Percentiles rank a stretch among this genome's conserved stretches.
These are phyloP conservation scores for Phylloporus sp. DNA, from an alignment of 768 basidiomycete species.

Conservation along the genomic window DNA sequence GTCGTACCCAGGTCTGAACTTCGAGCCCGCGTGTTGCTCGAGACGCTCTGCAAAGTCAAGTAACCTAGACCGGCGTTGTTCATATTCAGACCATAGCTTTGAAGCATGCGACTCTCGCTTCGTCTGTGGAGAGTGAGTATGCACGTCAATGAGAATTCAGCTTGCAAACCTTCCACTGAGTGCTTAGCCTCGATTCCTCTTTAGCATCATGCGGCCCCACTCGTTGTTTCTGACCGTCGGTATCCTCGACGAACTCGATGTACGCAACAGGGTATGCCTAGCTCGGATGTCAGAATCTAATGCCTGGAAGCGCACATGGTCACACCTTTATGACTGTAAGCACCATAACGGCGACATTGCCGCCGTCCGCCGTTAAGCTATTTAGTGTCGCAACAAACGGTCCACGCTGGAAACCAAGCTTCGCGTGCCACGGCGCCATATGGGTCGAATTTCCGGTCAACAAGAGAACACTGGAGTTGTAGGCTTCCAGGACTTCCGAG, in stretches of 20 bases:
- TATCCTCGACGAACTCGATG: conserved; percentile 57
- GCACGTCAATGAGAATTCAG: background rate
- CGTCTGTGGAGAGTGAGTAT: conserved; percentile 36
- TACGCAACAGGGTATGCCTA: conserved; percentile 75
- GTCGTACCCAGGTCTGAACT: conserved; percentile 38
- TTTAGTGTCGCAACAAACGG: conserved; percentile 73
- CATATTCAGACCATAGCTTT: conserved; percentile 52
- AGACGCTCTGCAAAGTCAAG: conserved; percentile 64
- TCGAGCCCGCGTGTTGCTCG: conserved; percentile 49
- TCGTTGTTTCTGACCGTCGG: conserved; percentile 43
- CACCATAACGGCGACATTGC: conserved; percentile 68
- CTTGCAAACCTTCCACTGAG: conserved; percentile 63
- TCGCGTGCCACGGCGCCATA: conserved; percentile 82
- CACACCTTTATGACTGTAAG: conserved; percentile 62
- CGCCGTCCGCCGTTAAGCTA: conserved; percentile 79
- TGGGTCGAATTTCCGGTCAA: conserved; percentile 84
- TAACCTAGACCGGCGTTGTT: conserved; percentile 49
- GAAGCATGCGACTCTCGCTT: conserved; percentile 54
- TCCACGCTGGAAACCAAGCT: conserved; percentile 68
- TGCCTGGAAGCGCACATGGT: background rate
- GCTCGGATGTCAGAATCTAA: background rate
- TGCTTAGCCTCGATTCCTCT: conserved; percentile 59
- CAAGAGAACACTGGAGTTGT: conserved; percentile 57
- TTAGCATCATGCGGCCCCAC: conserved; percentile 62
- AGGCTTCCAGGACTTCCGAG: conserved; percentile 76